phyloP scores from a whole-genome alignment of 257 asterid genomes.

The Penstemon davidsonii region DNA sequence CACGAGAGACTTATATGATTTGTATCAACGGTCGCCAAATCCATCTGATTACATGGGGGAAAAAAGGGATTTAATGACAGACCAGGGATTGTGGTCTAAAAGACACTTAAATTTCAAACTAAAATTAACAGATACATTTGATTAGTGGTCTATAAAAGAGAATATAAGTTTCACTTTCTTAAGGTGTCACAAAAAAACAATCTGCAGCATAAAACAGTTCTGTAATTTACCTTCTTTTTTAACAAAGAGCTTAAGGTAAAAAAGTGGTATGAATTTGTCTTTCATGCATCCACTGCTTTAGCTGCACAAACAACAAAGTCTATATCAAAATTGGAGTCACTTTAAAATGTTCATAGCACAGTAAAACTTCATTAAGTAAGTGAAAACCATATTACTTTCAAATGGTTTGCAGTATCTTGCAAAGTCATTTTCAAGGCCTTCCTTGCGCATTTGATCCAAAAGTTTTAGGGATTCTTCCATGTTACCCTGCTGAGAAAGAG shows the following conservation, averaged over 20 bases:
- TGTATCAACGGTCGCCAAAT: no score
- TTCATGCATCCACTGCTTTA: slow-evolving; percentile 33
- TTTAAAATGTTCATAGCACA: background rate
- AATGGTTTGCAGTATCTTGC: slow-evolving; percentile 26
- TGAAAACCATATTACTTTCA: slow-evolving; percentile 34
- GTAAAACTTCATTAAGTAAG: slow-evolving; percentile 4
- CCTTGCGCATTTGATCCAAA: slow-evolving; percentile 45
- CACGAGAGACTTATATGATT: background rate
- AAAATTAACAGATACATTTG: background rate
- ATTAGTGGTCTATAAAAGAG: background rate
- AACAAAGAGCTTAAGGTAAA: slow-evolving; percentile 15
- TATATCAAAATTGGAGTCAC: background rate
- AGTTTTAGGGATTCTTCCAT: slow-evolving; percentile 43
- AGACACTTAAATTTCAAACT: background rate
- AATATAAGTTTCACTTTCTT: no score
- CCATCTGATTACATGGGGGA: background rate
- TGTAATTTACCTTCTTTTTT: slow-evolving; percentile 23
- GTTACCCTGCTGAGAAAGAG: slow-evolving; percentile 44
- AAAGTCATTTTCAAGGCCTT: slow-evolving; percentile 34
- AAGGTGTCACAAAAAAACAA: background rate
- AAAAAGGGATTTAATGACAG: background rate
- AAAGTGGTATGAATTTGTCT: slow-evolving; percentile 21
- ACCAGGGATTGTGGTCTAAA: background rate
- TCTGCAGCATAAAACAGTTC: background rate
- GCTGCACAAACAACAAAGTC: slow-evolving; percentile 32